phyloP scores from a whole-genome alignment of 2,329 filamentous ascomycete species.

The Fusarium burgessii region DNA sequence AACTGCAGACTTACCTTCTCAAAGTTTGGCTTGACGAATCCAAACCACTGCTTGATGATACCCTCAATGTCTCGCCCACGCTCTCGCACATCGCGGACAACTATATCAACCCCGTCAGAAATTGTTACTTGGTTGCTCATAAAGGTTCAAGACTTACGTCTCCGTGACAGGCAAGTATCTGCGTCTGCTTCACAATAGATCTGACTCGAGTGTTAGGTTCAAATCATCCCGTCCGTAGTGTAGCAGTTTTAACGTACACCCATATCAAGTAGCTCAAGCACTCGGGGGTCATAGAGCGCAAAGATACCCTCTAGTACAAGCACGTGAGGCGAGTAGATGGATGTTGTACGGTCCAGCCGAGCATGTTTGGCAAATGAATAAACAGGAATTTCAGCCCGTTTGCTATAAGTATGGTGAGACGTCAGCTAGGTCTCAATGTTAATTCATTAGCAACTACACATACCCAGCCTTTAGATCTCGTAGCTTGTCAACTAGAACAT shows the following conservation, averaged over 20 bases:
- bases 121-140: background rate
- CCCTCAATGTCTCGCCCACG: conserved; percentile 93
- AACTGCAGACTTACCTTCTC: conserved; percentile 67
- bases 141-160: conserved; percentile 69
- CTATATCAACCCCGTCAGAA: conserved; percentile 55
- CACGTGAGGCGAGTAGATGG: conserved; percentile 96
- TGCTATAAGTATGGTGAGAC: conserved; percentile 60
- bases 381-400: conserved; percentile 89
- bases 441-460: conserved; percentile 40
- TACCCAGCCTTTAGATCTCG: conserved; percentile 93
- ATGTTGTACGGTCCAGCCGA: conserved; percentile 80
- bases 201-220: conserved; percentile 52
- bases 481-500: conserved; percentile 82
- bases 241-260: conserved; percentile 66
- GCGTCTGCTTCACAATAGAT: conserved; percentile 98
- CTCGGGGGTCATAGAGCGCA: conserved; percentile 87
- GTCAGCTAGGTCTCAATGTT: conserved; percentile 21
- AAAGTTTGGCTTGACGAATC: conserved; percentile 96
- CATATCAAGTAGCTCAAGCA: conserved; percentile 90
- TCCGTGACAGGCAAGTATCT: conserved; percentile 89
- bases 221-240: background rate
- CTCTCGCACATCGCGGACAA: conserved; percentile 88
- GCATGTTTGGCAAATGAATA: conserved; percentile 97
- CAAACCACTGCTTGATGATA: conserved; percentile 98
- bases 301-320: conserved; percentile 96